Base-by-base conservation (phyloP, 352 stramenopile species). In the Pythium biforme region DNA sequence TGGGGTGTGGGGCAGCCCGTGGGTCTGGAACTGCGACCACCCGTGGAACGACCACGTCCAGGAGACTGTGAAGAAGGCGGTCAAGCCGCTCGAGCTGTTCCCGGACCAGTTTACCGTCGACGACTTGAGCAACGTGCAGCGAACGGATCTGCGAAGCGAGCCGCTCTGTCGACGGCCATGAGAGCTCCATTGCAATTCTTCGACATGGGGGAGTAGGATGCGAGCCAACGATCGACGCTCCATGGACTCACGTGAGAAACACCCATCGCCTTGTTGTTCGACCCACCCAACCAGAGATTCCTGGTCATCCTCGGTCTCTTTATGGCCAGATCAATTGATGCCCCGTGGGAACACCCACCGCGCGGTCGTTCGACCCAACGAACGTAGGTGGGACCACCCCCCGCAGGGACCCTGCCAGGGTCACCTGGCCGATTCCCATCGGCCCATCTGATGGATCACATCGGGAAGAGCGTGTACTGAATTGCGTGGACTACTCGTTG, bases 11-110 rank as follows among this genome's bases (percentile, higher is more conserved):
- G 33, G n/a, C 54, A 89, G 79, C 50, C 83, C 84, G 15, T 94
- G 83, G 86, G 74, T 93, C 27, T 94, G 81, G 69, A 95, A 94
- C 40, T 93, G 84, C 72, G 59, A 88, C 65, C 84, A 92, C 55
- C 66, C 84, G 41, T 94, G 79, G 83, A 55, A 47, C 33, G 63
- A 76, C 20, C 83, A 90, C 49, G 48, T 57, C 2, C 79, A 91
- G 55, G 67, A 77, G 33, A 69, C 69, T 11, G 63, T 92, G n/a
- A 64, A 77, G 50, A 88, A 85, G 66, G 48, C 66, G n/a, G 75
- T 83, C 55, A 59, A 74, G 49, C 64, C 68, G 49, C 69, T 90
- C 27, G 68, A 78, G 27, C 58, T 83, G 4, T 55, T 88, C 27
- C 65, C 79, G 27, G 59, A 62, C 20, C 79, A 84, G 63, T 77